phyloP scores from a whole-genome alignment of 345 rosid genomes.

The Combretum micranthum region DNA sequence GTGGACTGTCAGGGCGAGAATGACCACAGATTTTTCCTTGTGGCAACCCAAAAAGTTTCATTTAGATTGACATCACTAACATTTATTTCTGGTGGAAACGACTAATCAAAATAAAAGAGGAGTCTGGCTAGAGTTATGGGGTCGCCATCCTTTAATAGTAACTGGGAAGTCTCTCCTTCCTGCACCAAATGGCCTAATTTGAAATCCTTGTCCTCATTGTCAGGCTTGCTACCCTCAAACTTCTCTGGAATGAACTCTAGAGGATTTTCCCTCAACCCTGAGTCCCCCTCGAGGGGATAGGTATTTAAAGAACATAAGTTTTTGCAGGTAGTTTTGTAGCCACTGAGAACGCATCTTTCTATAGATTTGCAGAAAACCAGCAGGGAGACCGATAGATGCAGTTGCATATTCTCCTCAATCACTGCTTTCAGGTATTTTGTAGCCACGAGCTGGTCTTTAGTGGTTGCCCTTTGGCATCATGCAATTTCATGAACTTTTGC shows the following conservation, averaged over 20 bases:
- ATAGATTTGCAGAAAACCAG: slow-evolving; percentile 31
- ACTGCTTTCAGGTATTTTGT: slow-evolving; percentile 24
- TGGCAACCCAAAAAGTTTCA: slow-evolving; percentile 32
- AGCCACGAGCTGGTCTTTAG: slow-evolving; percentile 5
- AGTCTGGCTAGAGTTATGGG: slow-evolving; percentile 19
- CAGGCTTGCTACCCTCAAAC: slow-evolving; percentile 13
- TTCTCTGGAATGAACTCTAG: slow-evolving; percentile 29
- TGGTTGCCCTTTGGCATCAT: background rate
- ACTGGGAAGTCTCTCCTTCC: slow-evolving; percentile 36
- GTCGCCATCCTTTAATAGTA: slow-evolving; percentile 19
- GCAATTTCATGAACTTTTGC: slow-evolving; percentile 21
- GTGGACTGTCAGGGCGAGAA: slow-evolving; percentile 20
- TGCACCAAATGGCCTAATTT: slow-evolving; percentile 31
- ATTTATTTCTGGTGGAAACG: slow-evolving; percentile 18
- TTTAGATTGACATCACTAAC: slow-evolving; percentile 13
- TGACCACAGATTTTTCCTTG: slow-evolving; percentile 27
- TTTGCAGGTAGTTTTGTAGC: slow-evolving; percentile 30
- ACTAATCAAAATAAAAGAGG: slow-evolving; percentile 27
- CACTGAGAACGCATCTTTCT: slow-evolving; percentile 22
- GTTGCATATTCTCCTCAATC: slow-evolving; percentile 25
- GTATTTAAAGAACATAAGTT: slow-evolving; percentile 24
- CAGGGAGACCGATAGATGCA: slow-evolving; percentile 31
- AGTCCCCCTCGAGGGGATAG: slow-evolving; percentile 22
- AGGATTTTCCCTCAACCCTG: slow-evolving; percentile 19
- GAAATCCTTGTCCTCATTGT: slow-evolving; percentile 24